Evolutionary conservation across 2,329 filamentous ascomycete species (phyloP).

Genomic region (Trichoderma citrinoviride): DNA sequence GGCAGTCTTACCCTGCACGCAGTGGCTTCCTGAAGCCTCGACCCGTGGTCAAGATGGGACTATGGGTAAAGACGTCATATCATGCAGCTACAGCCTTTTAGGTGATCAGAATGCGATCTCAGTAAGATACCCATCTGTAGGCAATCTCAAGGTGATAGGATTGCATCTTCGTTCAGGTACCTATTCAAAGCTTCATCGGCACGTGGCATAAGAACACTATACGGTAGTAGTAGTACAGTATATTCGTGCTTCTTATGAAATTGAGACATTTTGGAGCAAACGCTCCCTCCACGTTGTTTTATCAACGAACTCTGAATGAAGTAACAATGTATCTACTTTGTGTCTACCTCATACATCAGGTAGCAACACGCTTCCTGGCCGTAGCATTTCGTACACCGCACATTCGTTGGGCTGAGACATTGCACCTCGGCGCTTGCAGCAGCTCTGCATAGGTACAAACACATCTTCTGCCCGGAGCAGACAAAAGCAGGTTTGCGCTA

Average conservation of each 20-base stretch:
- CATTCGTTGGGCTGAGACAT: constrained; percentile 13
- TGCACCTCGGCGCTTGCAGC: constrained; percentile 3
- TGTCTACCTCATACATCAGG: not conserved
- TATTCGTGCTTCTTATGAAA: not conserved
- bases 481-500: constrained; percentile 2
- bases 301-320: not conserved
- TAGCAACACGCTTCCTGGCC: not conserved
- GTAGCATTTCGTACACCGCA: constrained; percentile 5
- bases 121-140: not conserved
- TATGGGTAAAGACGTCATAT: too few species aligned
- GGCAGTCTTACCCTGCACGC: not conserved
- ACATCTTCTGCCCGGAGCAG: not conserved
- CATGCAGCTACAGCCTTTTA: too few species aligned
- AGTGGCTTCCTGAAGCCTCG: too few species aligned
- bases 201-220: too few species aligned
- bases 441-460: not conserved
- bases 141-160: too few species aligned
- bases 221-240: too few species aligned
- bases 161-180: too few species aligned
- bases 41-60: too few species aligned
- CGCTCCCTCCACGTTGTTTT: not conserved
- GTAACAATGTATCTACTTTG: not conserved
- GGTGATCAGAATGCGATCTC: not conserved
- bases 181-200: too few species aligned
- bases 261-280: not conserved